Evolutionary conservation across 2,329 filamentous ascomycete genomes (phyloP), one percentile per base, ranked within the genome.

Genomic region (Macrophomina pseudophaseolina): DNA sequence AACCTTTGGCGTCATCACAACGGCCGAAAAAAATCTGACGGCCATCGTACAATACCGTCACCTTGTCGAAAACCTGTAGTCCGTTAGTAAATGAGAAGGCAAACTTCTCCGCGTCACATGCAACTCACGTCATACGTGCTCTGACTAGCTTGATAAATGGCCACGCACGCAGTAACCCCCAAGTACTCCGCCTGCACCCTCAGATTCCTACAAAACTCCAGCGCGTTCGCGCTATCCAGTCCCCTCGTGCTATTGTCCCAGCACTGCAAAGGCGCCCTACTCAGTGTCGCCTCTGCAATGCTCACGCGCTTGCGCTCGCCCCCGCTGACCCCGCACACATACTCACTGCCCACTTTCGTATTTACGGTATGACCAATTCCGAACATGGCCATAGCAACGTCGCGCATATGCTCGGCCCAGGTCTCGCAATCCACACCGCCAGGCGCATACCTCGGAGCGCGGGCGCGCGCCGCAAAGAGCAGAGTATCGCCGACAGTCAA

Each of bases 211-310:
- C 86, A 89, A 75, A 92, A 92, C 76, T 92, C 90, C 68, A 92
- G 85, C 63, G 90, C 90, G 76, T 92, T 92, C 78, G 90, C 90
- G 38, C 86, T 90, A 78, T 93, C 90, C 38, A 92, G 82, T 78
- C 90, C 90, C 79, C 90, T 84, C 32, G 90, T 92, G 48, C 86
- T 89, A 81, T 92, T 92, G 73, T 92, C 92, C 91, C 92, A 95
- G 68, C 88, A 90, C 74, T 91, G 89, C 1, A 88, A 76, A 0
- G 85, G 85, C 0, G 87, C 85, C 40, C 83, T 81, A 16, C 89
- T 89, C 11, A 93, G 81, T 68, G 90, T 85, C 70, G 91, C 92
- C 77, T 95, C 92, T 1, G 90, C 91, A 68, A 95, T 93, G 52
- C 88, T 91, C 5, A 96, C 92, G 75, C 93, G 88, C 80, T 95